Percentiles rank a stretch among this genome's conserved stretches.
Evolutionary conservation across 1,284 basidiomycete genomes (phyloP).

Genomic region (Athelia sp.): DNA sequence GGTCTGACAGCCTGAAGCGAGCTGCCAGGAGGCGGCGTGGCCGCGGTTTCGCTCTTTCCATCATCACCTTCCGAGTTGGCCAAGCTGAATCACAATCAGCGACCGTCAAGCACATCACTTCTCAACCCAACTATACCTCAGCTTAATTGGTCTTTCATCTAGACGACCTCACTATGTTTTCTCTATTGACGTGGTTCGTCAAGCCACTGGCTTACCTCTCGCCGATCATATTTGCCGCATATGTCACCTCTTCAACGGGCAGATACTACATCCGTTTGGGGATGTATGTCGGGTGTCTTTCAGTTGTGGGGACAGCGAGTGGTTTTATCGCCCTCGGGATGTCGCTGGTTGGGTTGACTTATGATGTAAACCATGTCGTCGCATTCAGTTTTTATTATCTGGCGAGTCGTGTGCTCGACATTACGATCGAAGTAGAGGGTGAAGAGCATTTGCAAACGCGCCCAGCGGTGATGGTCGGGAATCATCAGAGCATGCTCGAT

Average conservation of each 20-base stretch:
- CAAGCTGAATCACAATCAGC: too few species aligned
- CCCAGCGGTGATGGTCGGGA: conserved; percentile 79
- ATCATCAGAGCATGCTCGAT: conserved; percentile 94
- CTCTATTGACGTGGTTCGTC: conserved; percentile 50
- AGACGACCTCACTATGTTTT: conserved; percentile 37
- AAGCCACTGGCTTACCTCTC: conserved; percentile 72
- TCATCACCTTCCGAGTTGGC: too few species aligned
- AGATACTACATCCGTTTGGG: conserved; percentile 73
- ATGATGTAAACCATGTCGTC: conserved; percentile 84
- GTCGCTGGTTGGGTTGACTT: conserved; percentile 65
- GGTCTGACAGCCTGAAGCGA: too few species aligned
- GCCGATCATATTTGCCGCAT: conserved; percentile 55
- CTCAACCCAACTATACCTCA: neutral
- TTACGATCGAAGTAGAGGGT: conserved; percentile 80
- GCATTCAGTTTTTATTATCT: conserved; percentile 82
- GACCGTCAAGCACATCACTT: neutral
- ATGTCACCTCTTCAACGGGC: conserved; percentile 46
- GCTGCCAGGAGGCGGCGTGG: too few species aligned
- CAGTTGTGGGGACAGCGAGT: conserved; percentile 74
- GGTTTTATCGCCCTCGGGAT: conserved; percentile 70
- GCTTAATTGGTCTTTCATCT: neutral
- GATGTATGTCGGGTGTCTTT: conserved; percentile 74
- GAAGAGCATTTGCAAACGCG: conserved; percentile 70
- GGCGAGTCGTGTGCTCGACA: conserved; percentile 61
- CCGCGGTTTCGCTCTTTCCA: too few species aligned